These are phyloP conservation scores for Camelina laxa DNA, from an alignment of 345 rosid genomes.

Conservation along the genomic window DNA sequence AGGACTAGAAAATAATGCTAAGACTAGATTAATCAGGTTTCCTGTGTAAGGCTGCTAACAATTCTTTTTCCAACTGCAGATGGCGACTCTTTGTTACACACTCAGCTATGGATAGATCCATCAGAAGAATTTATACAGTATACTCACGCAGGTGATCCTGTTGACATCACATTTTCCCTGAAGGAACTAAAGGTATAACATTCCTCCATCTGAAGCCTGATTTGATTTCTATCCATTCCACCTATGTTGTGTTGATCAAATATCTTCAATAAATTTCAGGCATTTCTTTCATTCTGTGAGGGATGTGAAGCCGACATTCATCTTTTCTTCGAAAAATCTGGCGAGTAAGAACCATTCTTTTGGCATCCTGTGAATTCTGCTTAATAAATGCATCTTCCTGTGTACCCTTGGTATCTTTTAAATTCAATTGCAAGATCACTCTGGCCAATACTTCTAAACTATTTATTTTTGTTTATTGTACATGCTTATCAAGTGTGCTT, in stretches of 20 bases:
- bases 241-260: neutral
- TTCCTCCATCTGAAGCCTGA: conserved; percentile 26
- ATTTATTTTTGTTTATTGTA: neutral
- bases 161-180: conserved; percentile 88
- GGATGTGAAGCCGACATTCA: conserved; percentile 92
- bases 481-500: conserved; percentile 2
- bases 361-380: neutral
- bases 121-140: conserved; percentile 88
- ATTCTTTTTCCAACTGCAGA: conserved; percentile 54
- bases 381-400: conserved; percentile 7
- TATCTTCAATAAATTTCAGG: conserved; percentile 52
- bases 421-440: neutral
- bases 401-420: conserved; percentile 18
- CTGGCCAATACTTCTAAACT: neutral
- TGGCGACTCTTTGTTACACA: conserved; percentile 74
- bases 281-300: conserved; percentile 87
- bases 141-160: conserved; percentile 77
- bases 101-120: conserved; percentile 98
- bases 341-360: conserved; percentile 73
- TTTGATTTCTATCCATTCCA: conserved; percentile 2
- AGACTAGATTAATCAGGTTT: neutral
- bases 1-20: conserved; percentile 10
- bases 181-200: conserved; percentile 77
- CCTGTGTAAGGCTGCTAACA: conserved; percentile 29
- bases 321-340: conserved; percentile 79